Conservation (phyloP, 768 basidiomycete species). For the Baorangia bicolor region DNA sequence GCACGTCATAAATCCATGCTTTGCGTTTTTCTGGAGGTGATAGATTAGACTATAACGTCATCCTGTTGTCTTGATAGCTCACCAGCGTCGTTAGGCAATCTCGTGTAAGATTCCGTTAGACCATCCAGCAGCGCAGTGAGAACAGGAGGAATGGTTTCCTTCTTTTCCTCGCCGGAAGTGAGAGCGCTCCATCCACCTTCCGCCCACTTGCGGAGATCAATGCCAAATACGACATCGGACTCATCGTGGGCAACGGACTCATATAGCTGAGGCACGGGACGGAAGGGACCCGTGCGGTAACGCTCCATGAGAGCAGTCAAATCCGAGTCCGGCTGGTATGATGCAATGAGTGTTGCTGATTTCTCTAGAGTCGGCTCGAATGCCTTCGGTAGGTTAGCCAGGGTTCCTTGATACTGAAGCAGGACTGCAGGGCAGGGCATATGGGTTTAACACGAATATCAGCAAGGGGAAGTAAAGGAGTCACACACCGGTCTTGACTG, state of each 20-base stretch:
- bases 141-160: constrained; percentile 70
- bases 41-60: background rate
- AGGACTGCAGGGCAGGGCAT: constrained; percentile 49
- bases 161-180: constrained; percentile 55
- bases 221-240: constrained; percentile 85
- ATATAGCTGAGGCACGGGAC: constrained; percentile 81
- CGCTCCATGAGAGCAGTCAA: constrained; percentile 86
- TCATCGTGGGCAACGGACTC: constrained; percentile 83
- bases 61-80: constrained; percentile 20
- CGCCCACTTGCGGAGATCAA: constrained; percentile 89
- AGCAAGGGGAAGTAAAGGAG: constrained; percentile 1
- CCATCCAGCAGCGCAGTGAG: constrained; percentile 64
- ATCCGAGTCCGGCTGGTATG: constrained; percentile 88
- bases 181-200: constrained; percentile 73
- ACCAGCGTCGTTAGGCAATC: constrained; percentile 64
- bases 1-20: constrained; percentile 94
- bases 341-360: constrained; percentile 71
- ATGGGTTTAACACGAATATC: background rate
- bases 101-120: constrained; percentile 61
- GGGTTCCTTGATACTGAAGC: constrained; percentile 81
- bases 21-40: constrained; percentile 70
- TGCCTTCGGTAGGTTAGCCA: constrained; percentile 68
- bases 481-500: constrained; percentile 74
- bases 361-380: constrained; percentile 65
- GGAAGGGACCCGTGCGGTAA: constrained; percentile 91